These are phyloP conservation scores for Capsicum rhomboideum DNA, from an alignment of 257 asterid genomes.

Conservation along the genomic window DNA sequence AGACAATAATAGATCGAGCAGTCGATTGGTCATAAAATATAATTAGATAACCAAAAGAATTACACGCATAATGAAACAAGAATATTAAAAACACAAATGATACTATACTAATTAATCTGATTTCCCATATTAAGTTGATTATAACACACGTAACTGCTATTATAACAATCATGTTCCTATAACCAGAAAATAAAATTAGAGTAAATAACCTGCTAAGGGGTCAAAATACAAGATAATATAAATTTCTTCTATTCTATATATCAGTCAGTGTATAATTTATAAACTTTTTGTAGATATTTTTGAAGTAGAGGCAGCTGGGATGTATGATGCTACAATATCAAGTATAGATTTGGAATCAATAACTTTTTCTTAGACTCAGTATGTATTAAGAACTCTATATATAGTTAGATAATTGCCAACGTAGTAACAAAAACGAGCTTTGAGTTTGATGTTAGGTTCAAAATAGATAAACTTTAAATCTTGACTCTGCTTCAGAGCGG, in stretches of 20 bases:
- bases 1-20: too few species aligned
- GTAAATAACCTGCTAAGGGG: neutral
- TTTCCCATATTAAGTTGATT: too few species aligned
- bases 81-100: neutral
- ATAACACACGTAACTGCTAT: neutral
- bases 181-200: neutral
- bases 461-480: neutral
- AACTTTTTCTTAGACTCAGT: neutral
- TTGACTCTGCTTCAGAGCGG: neutral
- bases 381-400: neutral
- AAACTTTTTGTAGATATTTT: neutral
- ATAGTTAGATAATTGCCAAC: neutral
- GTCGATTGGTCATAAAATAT: too few species aligned
- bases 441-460: neutral
- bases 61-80: neutral
- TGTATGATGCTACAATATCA: too few species aligned
- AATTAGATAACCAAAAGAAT: neutral
- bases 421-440: neutral
- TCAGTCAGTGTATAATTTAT: neutral
- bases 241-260: neutral
- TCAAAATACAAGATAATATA: neutral
- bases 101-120: too few species aligned
- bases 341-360: neutral
- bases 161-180: neutral
- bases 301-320: neutral